Conservation (phyloP, 257 asterid genomes). For the Craterostigma plantagineum region DNA sequence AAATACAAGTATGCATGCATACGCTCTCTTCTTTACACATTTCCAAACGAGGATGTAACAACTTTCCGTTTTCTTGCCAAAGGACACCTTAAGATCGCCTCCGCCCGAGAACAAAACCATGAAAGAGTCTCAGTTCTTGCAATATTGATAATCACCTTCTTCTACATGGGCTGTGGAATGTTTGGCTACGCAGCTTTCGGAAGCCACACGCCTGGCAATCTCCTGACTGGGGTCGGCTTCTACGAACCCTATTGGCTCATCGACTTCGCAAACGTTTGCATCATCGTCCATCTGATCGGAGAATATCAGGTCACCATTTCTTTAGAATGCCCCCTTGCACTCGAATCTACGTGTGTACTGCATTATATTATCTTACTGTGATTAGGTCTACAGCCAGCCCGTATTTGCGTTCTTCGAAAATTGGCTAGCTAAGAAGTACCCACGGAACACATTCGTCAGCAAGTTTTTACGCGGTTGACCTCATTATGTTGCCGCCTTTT, state of each 20-base stretch:
- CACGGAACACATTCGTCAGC: constrained; percentile 20
- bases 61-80: neutral
- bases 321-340: no score
- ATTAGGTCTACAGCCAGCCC: constrained; percentile 47
- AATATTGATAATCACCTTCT: constrained; percentile 25
- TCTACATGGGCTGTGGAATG: constrained; percentile 34
- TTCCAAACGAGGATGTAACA: neutral
- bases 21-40: neutral
- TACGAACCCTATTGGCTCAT: constrained; percentile 26
- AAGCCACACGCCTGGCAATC: constrained; percentile 20
- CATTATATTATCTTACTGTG: no score
- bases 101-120: constrained; percentile 40
- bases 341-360: no score
- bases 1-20: neutral
- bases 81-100: constrained; percentile 34
- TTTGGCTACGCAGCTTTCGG: constrained; percentile 41
- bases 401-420: constrained; percentile 41
- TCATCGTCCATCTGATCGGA: constrained; percentile 19
- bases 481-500: constrained; percentile 18
- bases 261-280: constrained; percentile 23
- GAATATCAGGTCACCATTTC: constrained; percentile 22
- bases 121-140: constrained; percentile 37
- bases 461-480: constrained; percentile 11
- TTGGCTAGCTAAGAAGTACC: constrained; percentile 28
- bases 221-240: constrained; percentile 24